phyloP scores from a whole-genome alignment of 2,329 filamentous ascomycete genomes.

The Microsporum canis region DNA sequence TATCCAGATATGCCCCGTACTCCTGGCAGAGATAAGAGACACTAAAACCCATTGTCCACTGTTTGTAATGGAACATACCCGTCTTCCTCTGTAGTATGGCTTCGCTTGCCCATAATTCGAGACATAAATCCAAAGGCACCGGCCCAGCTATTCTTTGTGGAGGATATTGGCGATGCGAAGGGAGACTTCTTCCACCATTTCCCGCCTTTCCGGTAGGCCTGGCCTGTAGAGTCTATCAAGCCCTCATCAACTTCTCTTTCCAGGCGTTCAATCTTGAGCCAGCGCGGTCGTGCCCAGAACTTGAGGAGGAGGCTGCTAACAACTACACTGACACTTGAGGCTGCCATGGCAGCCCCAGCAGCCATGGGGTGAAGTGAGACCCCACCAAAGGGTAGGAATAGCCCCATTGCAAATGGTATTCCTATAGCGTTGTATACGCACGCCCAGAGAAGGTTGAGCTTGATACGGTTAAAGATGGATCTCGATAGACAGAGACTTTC shows the following conservation, averaged over 20 bases:
- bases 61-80: conserved; percentile 38
- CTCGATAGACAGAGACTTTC: conserved; percentile 70
- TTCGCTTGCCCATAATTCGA: conserved; percentile 20
- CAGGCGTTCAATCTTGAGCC: conserved; percentile 66
- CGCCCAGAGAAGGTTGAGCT: conserved; percentile 84
- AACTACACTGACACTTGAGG: conserved; percentile 81
- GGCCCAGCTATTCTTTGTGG: neutral
- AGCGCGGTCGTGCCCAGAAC: conserved; percentile 70
- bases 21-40: neutral
- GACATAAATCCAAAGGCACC: conserved; percentile 19
- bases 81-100: conserved; percentile 23
- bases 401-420: conserved; percentile 90
- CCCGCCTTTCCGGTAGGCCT: conserved; percentile 15
- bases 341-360: conserved; percentile 87
- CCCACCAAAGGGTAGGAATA: conserved; percentile 81
- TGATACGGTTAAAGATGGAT: conserved; percentile 83
- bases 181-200: conserved; percentile 25
- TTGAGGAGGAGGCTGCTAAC: conserved; percentile 71
- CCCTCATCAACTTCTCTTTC: conserved; percentile 43
- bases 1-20: neutral
- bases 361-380: conserved; percentile 82
- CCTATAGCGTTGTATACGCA: conserved; percentile 88
- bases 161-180: conserved; percentile 4
- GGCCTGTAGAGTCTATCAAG: conserved; percentile 14
- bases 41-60: conserved; percentile 25